A percentile compares a stretch with the other conserved stretches of the same genome.
Evolutionary conservation across 2,329 filamentous ascomycete species (phyloP).

Genomic region (Chaetomiaceae sp.): DNA sequence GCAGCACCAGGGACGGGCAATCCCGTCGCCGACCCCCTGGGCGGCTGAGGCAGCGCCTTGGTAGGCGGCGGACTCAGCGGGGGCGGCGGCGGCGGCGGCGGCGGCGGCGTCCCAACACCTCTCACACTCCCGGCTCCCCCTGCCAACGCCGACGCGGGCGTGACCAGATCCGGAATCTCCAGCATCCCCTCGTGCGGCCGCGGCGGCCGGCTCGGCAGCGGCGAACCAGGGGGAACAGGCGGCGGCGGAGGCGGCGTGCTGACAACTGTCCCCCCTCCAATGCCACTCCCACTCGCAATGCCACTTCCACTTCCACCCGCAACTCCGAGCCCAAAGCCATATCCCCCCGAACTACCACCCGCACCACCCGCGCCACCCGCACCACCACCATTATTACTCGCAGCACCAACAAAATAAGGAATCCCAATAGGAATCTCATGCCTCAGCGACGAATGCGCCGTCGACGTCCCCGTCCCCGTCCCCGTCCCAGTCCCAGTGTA

Average conservation of each 20-base stretch:
- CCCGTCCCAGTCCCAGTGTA: not conserved
- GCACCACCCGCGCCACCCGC: too few relatives aligned
- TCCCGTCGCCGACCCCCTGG: slow-evolving; percentile 8
- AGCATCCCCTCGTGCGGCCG: slow-evolving; percentile 34
- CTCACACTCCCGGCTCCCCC: not conserved
- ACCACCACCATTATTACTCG: too few relatives aligned
- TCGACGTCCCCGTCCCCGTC: slow-evolving; percentile 7
- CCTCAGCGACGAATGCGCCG: slow-evolving; percentile 20
- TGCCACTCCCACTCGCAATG: too few relatives aligned
- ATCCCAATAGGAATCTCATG: slow-evolving; percentile 23
- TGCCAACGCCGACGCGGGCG: slow-evolving; percentile 20
- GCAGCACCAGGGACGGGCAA: not conserved
- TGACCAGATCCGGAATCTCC: slow-evolving; percentile 34
- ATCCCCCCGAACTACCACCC: too few relatives aligned
- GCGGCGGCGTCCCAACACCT: not conserved
- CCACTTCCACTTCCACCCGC: too few relatives aligned
- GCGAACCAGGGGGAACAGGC: not conserved
- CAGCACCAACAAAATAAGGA: not conserved
- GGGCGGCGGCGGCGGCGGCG: slow-evolving; percentile 25
- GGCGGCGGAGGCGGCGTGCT: not conserved
- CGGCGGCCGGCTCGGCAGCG: slow-evolving; percentile 19
- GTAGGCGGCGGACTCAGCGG: slow-evolving; percentile 41
- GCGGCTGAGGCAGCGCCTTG: slow-evolving; percentile 36
- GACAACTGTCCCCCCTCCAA: too few relatives aligned
- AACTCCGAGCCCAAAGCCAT: too few relatives aligned